A percentile compares a stretch with the other conserved stretches of the same genome.
Evolutionary conservation across 768 basidiomycete genomes (phyloP).

Genomic region (Mycena rosella): DNA sequence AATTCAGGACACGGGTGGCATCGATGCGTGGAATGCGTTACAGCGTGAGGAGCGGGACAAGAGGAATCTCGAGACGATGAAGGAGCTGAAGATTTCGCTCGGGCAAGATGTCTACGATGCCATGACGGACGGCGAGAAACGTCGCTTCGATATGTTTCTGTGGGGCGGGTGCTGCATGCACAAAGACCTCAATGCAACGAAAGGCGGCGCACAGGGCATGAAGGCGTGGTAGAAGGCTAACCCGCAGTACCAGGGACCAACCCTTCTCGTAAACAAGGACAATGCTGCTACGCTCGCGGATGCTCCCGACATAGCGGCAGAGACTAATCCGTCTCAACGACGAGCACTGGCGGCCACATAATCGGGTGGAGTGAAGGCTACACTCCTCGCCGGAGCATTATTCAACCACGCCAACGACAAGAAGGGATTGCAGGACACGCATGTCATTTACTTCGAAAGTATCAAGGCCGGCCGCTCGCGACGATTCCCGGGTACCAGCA

Average conservation of each 20-base stretch:
- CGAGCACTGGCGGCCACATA: constrained; percentile 11
- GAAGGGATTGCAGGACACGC: constrained; percentile 19
- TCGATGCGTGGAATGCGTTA: constrained; percentile 19
- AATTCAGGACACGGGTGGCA: constrained; percentile 27
- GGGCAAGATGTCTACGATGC: constrained; percentile 29
- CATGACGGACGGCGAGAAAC: constrained; percentile 26
- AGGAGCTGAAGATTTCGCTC: constrained; percentile 21
- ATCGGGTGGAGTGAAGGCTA: constrained; percentile 25
- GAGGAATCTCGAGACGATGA: constrained; percentile 23
- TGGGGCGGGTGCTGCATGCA: constrained; percentile 18
- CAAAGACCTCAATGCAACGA: constrained; percentile 41
- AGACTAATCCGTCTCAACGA: constrained; percentile 12
- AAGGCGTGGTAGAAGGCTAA: constrained; percentile 27
- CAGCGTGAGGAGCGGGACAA: too few species aligned
- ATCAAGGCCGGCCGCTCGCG: neutral
- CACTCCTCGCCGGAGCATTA: constrained; percentile 15
- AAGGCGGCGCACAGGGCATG: constrained; percentile 34
- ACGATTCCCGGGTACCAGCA: constrained; percentile 14
- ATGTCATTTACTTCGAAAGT: too few species aligned
- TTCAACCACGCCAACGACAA: constrained; percentile 24
- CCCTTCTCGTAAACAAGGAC: constrained; percentile 11
- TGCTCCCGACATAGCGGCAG: neutral
- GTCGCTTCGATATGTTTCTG: constrained; percentile 35
- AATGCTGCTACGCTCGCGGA: constrained; percentile 9
- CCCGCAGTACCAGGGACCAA: constrained; percentile 12